Base-by-base conservation (phyloP, 768 basidiomycete genomes). In the Rhizopogon salebrosus region DNA sequence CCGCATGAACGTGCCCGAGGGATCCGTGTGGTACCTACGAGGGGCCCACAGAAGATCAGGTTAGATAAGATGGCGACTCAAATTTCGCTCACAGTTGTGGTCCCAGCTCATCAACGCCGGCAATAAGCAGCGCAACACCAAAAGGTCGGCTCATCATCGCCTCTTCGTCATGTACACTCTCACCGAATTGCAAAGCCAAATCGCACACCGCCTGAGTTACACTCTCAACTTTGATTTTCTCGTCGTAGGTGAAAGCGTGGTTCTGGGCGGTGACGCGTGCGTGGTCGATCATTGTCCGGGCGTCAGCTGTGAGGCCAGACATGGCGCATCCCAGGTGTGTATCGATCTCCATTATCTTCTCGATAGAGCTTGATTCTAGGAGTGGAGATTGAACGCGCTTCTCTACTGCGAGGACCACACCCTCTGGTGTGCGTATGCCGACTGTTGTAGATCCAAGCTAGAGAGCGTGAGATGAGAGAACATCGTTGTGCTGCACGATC, bases 341-440 rank as follows among this genome's bases (percentile, higher is more conserved):
- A 74, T 98, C 97, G 63, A 99, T 98, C 75, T 99, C 97, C 95
- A 99, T 98, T 68, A 98, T 98, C 79, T 98, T 98, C 70, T 99
- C 95, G 65, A 99, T 94, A 51, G 94, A 95, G 57, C 82, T 88
- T 37, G 93, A 85, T 74, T 98, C 97, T 63, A 98, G 83, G 43
- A 99, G 81, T 9, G 94, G 91, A 0, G 95, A 98, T 70, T 97
- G 94, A 49, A 97, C 92, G 70, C 97, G 94, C 75, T 99, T 98
- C 77, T 99, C 97, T 59, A 98, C 93, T 51, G 84, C 97, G 54
- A 99, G 87, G 58, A 98, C 79, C 60, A 94, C 89, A 54, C 97
- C 97, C 61, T 90, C 78, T 36, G 85, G 79, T 29, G 97, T 98
- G 64, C 84, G 83, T 66, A 98, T 89, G 54, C 95, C 97, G 60